These are phyloP conservation scores for Petunia secreta DNA, from an alignment of 257 asterid species.

Conservation along the genomic window DNA sequence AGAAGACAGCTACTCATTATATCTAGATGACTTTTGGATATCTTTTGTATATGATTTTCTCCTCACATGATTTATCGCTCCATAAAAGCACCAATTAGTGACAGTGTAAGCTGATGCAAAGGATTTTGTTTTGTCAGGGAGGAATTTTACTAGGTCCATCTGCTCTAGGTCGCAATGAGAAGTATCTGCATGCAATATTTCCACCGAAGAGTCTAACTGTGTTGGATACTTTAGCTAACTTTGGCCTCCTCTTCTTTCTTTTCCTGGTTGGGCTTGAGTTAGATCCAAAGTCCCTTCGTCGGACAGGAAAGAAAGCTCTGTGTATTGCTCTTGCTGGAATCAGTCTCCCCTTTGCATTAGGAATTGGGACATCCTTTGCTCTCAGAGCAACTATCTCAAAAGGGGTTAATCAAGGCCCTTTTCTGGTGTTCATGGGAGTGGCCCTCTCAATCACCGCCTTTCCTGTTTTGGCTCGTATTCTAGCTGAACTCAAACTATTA, in stretches of 20 bases:
- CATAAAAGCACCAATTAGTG: background rate
- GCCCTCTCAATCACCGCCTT: constrained; percentile 73
- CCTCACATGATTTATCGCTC: background rate
- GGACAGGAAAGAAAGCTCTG: constrained; percentile 65
- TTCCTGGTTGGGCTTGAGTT: constrained; percentile 68
- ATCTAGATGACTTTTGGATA: too few relatives aligned
- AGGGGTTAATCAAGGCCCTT: constrained; percentile 59
- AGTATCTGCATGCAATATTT: constrained; percentile 53
- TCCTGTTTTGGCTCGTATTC: constrained; percentile 71
- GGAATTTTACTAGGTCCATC: constrained; percentile 71
- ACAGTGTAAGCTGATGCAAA: background rate
- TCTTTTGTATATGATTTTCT: background rate
- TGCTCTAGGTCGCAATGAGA: constrained; percentile 58
- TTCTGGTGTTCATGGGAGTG: constrained; percentile 69
- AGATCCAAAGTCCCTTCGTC: constrained; percentile 54
- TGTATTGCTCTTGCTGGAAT: constrained; percentile 65
- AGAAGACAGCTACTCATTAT: background rate
- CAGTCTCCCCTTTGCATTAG: constrained; percentile 57
- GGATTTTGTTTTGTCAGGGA: constrained; percentile 45
- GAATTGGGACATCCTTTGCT: constrained; percentile 62
- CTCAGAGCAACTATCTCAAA: constrained; percentile 54
- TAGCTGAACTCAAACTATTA: constrained; percentile 68
- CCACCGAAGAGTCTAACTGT: constrained; percentile 62
- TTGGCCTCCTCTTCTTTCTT: constrained; percentile 62
- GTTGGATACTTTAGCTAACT: constrained; percentile 64